Percentiles rank a stretch among this genome's conserved stretches.
These are phyloP conservation scores for Exophiala mesophila DNA, from an alignment of 2,329 filamentous ascomycete genomes.

Conservation along the genomic window DNA sequence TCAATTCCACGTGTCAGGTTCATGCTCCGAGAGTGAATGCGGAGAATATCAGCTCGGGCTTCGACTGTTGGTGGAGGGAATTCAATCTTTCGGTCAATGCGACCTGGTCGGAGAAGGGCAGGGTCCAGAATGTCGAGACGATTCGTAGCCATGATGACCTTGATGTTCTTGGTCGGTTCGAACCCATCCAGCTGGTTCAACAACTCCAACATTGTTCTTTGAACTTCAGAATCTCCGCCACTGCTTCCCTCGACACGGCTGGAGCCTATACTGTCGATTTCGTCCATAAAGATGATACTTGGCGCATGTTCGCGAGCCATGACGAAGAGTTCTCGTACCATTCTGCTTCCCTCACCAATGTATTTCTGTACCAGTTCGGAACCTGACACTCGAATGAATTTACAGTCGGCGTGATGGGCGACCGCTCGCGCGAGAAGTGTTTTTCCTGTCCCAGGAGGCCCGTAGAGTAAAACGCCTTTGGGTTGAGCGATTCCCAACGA, in stretches of 20 bases:
- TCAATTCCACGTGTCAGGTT: slow-evolving; percentile 97
- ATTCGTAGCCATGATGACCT: slow-evolving; percentile 99
- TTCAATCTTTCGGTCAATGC: slow-evolving; percentile 98
- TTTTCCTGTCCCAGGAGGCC: slow-evolving; percentile 94
- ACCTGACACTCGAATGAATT: slow-evolving; percentile 95
- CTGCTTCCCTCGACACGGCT: slow-evolving; percentile 94
- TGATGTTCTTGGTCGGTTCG: slow-evolving; percentile 99
- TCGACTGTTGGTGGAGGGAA: slow-evolving; percentile 96
- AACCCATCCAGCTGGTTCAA: slow-evolving; percentile 98
- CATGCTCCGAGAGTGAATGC: slow-evolving; percentile 97
- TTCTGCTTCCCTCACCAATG: slow-evolving; percentile 94
- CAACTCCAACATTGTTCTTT: slow-evolving; percentile 96
- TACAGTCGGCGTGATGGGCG: slow-evolving; percentile 97
- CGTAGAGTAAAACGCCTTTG: slow-evolving; percentile 94
- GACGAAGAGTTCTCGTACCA: slow-evolving; percentile 98
- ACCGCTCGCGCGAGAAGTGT: slow-evolving; percentile 91
- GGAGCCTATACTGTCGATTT: slow-evolving; percentile 98
- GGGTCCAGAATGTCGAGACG: slow-evolving; percentile 96
- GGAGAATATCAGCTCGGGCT: slow-evolving; percentile 92
- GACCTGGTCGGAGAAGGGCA: slow-evolving; percentile 86
- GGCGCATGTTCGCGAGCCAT: slow-evolving; percentile 98
- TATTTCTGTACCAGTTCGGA: slow-evolving; percentile 98
- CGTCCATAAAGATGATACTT: slow-evolving; percentile 99
- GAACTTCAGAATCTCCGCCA: slow-evolving; percentile 94
- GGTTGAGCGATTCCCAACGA: slow-evolving; percentile 98